Evolutionary conservation across 192 early-diverging fungal genomes (phyloP).

Genomic region (Mortierella alpina): DNA sequence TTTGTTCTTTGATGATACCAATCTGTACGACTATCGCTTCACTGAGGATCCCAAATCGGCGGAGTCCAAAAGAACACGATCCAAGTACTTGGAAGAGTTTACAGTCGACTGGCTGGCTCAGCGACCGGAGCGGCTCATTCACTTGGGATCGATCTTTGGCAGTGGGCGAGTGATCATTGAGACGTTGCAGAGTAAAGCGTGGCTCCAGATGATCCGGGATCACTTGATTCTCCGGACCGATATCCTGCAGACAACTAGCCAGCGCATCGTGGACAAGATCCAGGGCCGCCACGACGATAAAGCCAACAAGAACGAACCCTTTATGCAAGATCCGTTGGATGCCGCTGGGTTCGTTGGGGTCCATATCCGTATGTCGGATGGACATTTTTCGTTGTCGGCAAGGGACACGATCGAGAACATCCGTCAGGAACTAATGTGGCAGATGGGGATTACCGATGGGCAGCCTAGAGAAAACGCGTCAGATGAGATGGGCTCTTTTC

Average conservation of each 20-base stretch:
- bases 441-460: constrained; percentile 21
- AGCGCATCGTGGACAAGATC: constrained; percentile 50
- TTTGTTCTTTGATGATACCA: constrained; percentile 55
- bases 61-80: constrained; percentile 24
- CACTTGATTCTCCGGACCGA: constrained; percentile 47
- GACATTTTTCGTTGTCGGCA: constrained; percentile 45
- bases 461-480: background rate
- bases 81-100: constrained; percentile 43
- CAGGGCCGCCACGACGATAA: constrained; percentile 50
- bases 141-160: constrained; percentile 62
- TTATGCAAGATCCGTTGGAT: background rate
- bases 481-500: too few relatives aligned
- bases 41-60: constrained; percentile 52
- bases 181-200: constrained; percentile 28
- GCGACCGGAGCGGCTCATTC: constrained; percentile 55
- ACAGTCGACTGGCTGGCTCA: constrained; percentile 51
- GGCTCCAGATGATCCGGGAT: constrained; percentile 31
- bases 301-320: constrained; percentile 5
- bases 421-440: constrained; percentile 45
- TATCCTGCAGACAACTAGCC: constrained; percentile 47
- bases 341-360: constrained; percentile 40
- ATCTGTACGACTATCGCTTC: constrained; percentile 56
- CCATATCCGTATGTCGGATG: constrained; percentile 50
- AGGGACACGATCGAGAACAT: constrained; percentile 45
- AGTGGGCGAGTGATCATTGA: constrained; percentile 55